Percentiles rank a stretch among this genome's conserved stretches.
phyloP scores from a whole-genome alignment of 2,329 filamentous ascomycete species.

The Aureobasidium sp. region DNA sequence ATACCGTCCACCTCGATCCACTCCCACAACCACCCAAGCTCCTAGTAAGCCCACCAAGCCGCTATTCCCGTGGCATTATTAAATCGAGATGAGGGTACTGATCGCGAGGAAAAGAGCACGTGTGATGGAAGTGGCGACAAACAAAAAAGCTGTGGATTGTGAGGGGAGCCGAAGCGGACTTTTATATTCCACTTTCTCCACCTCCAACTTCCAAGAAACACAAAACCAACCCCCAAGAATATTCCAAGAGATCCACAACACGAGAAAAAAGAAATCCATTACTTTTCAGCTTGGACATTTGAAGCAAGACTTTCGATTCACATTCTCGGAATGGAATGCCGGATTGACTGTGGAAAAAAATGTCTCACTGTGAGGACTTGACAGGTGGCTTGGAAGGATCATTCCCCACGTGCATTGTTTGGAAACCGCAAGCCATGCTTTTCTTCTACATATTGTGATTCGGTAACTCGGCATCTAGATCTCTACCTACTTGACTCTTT shows the following conservation, averaged over 20 bases:
- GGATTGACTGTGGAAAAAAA: neutral
- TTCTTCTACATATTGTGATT: neutral
- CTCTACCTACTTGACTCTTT: neutral
- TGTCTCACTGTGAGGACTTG: neutral
- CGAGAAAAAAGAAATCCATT: neutral
- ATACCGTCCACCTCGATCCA: neutral
- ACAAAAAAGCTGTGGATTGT: neutral
- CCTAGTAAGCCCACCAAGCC: neutral
- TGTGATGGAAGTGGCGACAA: neutral
- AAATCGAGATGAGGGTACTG: neutral
- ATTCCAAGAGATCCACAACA: neutral
- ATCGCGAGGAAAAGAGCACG: neutral
- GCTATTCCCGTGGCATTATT: neutral
- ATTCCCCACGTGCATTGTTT: neutral
- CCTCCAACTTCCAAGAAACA: neutral
- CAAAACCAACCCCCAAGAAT: neutral
- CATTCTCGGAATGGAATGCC: neutral
- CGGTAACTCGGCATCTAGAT: neutral
- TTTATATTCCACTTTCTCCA: neutral
- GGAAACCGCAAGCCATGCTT: neutral
- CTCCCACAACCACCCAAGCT: neutral
- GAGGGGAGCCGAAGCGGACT: constrained; percentile 8
- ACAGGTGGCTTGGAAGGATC: neutral
- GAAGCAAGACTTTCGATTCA: neutral
- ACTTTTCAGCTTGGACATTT: neutral